These are phyloP conservation scores for Fonsecaea pedrosoi DNA, from an alignment of 2,329 filamentous ascomycete species.

Conservation along the genomic window DNA sequence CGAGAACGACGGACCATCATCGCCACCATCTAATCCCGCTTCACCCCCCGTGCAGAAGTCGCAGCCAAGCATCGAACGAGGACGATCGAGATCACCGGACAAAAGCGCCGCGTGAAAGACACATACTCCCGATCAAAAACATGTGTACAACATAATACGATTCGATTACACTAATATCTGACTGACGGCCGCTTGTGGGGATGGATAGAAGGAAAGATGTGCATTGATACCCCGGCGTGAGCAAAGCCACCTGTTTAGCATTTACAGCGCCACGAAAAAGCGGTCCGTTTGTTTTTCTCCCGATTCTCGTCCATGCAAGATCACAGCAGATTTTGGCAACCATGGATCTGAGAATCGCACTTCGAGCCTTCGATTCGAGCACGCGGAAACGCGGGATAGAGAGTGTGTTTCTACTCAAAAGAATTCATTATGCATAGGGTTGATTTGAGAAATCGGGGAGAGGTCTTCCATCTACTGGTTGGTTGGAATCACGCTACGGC, in stretches of 20 bases:
- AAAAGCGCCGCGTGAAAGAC: slow-evolving; percentile 42
- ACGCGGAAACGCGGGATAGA: slow-evolving; percentile 31
- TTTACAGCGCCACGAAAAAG: slow-evolving; percentile 33
- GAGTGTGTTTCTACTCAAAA: slow-evolving; percentile 32
- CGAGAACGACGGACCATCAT: slow-evolving; percentile 55
- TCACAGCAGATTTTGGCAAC: slow-evolving; percentile 23
- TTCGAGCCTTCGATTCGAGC: slow-evolving; percentile 30
- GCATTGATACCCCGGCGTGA: slow-evolving; percentile 40
- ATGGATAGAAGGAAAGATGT: slow-evolving; percentile 35
- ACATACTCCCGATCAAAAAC: slow-evolving; percentile 21
- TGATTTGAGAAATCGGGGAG: slow-evolving; percentile 18
- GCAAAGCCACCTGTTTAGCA: slow-evolving; percentile 38
- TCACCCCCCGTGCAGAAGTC: slow-evolving; percentile 56
- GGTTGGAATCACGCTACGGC: slow-evolving; percentile 23
- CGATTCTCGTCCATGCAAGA: slow-evolving; percentile 19
- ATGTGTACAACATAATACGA: slow-evolving; percentile 41
- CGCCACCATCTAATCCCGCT: slow-evolving; percentile 56
- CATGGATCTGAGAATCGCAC: slow-evolving; percentile 20
- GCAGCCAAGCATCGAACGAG: slow-evolving; percentile 53
- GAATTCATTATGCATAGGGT: slow-evolving; percentile 28
- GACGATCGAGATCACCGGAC: slow-evolving; percentile 53
- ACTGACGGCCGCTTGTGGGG: slow-evolving; percentile 39
- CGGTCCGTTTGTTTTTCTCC: slow-evolving; percentile 25
- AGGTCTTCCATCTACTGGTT: slow-evolving; percentile 31
- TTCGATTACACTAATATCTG: slow-evolving; percentile 35